Evolutionary conservation across 768 basidiomycete species (phyloP).

Genomic region (Lactarius trivialis): DNA sequence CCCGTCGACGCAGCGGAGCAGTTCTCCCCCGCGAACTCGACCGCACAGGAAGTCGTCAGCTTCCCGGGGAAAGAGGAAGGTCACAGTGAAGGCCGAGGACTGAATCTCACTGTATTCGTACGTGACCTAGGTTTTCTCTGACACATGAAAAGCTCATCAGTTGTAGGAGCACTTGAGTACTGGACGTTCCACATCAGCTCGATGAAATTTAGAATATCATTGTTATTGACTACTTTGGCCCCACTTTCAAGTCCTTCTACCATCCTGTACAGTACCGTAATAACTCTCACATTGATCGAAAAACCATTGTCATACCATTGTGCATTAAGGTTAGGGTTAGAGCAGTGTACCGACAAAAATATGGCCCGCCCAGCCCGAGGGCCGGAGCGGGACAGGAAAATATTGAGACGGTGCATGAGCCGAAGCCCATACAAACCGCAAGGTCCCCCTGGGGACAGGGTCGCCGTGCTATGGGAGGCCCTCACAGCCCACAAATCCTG

Average conservation of each 20-base stretch:
- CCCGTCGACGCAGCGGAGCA: not conserved
- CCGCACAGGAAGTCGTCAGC: conserved; percentile 5
- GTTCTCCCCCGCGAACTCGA: conserved; percentile 8
- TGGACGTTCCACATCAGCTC: not conserved
- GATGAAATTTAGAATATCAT: not conserved
- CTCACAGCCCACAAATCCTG: conserved; percentile 25
- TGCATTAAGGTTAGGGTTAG: conserved; percentile 15
- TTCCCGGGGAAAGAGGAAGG: conserved; percentile 18
- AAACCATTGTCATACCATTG: not conserved
- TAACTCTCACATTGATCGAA: not conserved
- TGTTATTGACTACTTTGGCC: not conserved
- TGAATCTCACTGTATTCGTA: conserved; percentile 1
- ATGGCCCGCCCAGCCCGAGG: conserved; percentile 31
- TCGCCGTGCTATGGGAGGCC: conserved; percentile 28
- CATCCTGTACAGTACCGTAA: not conserved
- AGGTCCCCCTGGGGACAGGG: conserved; percentile 26
- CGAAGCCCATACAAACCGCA: conserved; percentile 44
- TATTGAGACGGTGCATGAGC: conserved; percentile 76
- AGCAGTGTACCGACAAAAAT: not conserved
- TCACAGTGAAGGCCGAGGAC: conserved; percentile 9
- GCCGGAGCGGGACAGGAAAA: conserved; percentile 68
- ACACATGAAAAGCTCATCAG: not conserved
- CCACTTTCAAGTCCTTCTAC: not conserved
- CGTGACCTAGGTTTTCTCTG: not conserved
- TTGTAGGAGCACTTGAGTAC: not conserved